phyloP scores from a whole-genome alignment of 2,329 filamentous ascomycete species.

The Periconia sp. region DNA sequence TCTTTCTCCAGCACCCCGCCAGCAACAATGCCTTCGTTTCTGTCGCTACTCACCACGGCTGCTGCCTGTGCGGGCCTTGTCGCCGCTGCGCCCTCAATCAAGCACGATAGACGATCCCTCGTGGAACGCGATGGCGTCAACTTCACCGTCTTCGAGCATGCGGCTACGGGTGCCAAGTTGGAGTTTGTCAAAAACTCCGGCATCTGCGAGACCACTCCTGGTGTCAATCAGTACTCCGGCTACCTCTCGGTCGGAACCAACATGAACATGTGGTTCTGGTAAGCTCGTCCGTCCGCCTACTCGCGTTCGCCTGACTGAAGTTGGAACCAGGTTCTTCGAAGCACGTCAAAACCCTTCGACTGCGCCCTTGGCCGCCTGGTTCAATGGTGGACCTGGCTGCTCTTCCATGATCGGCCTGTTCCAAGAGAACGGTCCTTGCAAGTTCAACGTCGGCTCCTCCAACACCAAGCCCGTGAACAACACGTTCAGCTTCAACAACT shows the following conservation, averaged over 20 bases:
- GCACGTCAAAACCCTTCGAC: constrained; percentile 51
- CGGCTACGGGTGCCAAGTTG: constrained; percentile 26
- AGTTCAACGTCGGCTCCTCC: constrained; percentile 33
- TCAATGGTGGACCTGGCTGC: constrained; percentile 40
- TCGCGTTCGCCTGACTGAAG: too few relatives aligned
- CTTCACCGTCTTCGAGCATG: constrained; percentile 35
- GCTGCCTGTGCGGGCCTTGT: constrained; percentile 9
- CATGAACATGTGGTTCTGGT: constrained; percentile 42
- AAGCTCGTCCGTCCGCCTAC: too few relatives aligned
- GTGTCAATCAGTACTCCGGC: constrained; percentile 56
- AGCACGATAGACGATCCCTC: constrained; percentile 22
- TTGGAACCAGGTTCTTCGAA: constrained; percentile 57
- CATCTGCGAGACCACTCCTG: constrained; percentile 56
- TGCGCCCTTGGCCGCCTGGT: constrained; percentile 61
- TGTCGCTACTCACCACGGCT: constrained; percentile 15
- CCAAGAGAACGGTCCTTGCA: constrained; percentile 55
- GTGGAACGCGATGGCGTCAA: constrained; percentile 23
- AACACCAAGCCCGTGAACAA: constrained; percentile 21
- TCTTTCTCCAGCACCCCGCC: too few relatives aligned
- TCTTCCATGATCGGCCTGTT: constrained; percentile 54
- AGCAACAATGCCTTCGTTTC: constrained; percentile 21
- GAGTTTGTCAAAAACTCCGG: constrained; percentile 41
- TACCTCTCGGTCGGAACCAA: constrained; percentile 54
- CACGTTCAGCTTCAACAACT: constrained; percentile 33
- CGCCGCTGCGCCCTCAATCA: constrained; percentile 15